A percentile compares a stretch with the other conserved stretches of the same genome.
Conservation (phyloP, 1,284 basidiomycete species). For the Takashimella tepidaria region DNA sequence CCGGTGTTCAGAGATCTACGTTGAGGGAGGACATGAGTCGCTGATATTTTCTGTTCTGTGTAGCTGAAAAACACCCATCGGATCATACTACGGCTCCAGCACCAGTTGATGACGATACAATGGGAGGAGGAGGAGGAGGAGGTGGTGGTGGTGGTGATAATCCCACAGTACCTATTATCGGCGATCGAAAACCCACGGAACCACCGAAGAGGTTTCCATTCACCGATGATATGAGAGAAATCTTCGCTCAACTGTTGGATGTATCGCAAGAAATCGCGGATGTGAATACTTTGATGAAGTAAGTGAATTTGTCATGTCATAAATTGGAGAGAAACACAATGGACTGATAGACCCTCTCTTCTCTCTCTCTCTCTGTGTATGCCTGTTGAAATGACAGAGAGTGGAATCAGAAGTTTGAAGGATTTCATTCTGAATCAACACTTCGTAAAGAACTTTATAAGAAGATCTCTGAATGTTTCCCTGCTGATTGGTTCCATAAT, state of each 20-base stretch:
- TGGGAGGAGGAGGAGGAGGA: slow-evolving; percentile 11
- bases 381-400: slow-evolving; percentile 4
- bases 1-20: too few species aligned
- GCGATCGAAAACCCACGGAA: slow-evolving; percentile 18
- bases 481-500: not conserved
- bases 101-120: slow-evolving; percentile 6
- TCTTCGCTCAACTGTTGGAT: slow-evolving; percentile 38
- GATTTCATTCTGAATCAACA: slow-evolving; percentile 20
- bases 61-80: not conserved
- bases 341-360: not conserved
- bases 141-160: slow-evolving; percentile 1
- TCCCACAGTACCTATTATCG: not conserved
- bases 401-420: slow-evolving; percentile 25
- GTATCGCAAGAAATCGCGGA: slow-evolving; percentile 34
- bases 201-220: slow-evolving; percentile 28
- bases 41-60: not conserved
- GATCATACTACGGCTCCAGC: not conserved
- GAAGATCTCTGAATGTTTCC: slow-evolving; percentile 13
- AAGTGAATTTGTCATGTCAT: too few species aligned
- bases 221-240: slow-evolving; percentile 34
- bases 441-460: slow-evolving; percentile 30
- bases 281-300: slow-evolving; percentile 31
- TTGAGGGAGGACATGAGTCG: not conserved
- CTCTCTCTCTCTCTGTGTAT: too few species aligned
- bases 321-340: not conserved